phyloP scores from a whole-genome alignment of 495 filamentous ascomycete species.

The Penicillium ucsense region DNA sequence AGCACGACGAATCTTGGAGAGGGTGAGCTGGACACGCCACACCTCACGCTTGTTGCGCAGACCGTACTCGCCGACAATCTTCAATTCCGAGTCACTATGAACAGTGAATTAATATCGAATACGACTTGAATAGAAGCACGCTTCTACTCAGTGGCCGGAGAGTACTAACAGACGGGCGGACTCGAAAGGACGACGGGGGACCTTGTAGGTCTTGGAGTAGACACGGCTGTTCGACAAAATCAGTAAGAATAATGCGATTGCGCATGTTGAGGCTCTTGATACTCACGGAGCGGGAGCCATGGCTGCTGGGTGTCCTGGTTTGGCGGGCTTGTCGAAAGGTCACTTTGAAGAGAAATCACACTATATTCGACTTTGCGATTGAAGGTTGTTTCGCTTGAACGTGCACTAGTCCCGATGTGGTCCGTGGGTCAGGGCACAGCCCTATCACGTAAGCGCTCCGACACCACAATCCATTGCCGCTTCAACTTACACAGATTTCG shows the following conservation, averaged over 20 bases:
- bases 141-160: slow-evolving; percentile 95
- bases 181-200: slow-evolving; percentile 87
- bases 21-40: slow-evolving; percentile 97
- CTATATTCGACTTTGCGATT: not conserved
- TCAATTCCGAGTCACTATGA: slow-evolving; percentile 93
- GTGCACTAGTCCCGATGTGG: slow-evolving; percentile 1
- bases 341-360: slow-evolving; percentile 1
- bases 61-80: slow-evolving; percentile 98
- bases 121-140: slow-evolving; percentile 96
- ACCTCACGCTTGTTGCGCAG: slow-evolving; percentile 99
- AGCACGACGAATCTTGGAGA: slow-evolving; percentile 99
- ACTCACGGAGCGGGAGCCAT: slow-evolving; percentile 48
- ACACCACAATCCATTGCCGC: slow-evolving; percentile 3
- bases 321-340: slow-evolving; percentile 19
- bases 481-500: slow-evolving; percentile 4
- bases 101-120: slow-evolving; percentile 32
- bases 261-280: slow-evolving; percentile 3
- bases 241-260: slow-evolving; percentile 24
- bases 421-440: slow-evolving; percentile 1
- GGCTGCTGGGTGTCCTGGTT: slow-evolving; percentile 32
- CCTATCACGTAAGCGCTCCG: slow-evolving; percentile 4
- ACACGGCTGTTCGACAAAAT: slow-evolving; percentile 37
- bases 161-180: slow-evolving; percentile 96
- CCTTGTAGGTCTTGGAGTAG: slow-evolving; percentile 99
- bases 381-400: not conserved